Conservation (phyloP, 1,284 basidiomycete species). For the Malassezia globosa region DNA sequence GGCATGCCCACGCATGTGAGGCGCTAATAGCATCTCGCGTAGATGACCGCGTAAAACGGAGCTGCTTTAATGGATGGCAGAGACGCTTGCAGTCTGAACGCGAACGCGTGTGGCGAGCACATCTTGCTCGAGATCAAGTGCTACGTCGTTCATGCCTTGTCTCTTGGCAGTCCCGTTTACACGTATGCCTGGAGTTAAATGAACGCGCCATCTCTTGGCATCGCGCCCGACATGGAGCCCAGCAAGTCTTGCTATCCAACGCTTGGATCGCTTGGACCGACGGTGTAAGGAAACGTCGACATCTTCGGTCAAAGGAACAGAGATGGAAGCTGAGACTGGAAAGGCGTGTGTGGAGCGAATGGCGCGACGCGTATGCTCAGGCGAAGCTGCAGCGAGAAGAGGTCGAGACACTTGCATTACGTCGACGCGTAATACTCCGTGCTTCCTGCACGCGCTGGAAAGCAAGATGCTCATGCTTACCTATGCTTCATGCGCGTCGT, state of each 20-base stretch:
- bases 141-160: background rate
- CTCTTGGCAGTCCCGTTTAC: background rate
- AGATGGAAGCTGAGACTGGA: background rate
- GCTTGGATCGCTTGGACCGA: background rate
- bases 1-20: background rate
- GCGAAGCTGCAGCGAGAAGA: background rate
- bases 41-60: background rate
- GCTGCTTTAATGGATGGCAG: background rate
- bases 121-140: background rate
- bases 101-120: background rate
- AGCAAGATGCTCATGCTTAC: background rate
- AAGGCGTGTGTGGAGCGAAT: background rate
- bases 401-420: slow-evolving; percentile 2
- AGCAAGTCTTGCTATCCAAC: background rate
- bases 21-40: background rate
- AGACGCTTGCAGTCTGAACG: background rate
- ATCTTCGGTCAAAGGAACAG: background rate
- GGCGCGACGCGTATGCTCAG: slow-evolving; percentile 10
- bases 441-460: slow-evolving; percentile 6
- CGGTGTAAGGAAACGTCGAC: background rate
- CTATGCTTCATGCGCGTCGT: slow-evolving; percentile 1
- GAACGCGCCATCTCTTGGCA: background rate
- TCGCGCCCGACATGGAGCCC: background rate
- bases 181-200: background rate
- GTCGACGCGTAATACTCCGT: slow-evolving; percentile 6